A percentile compares a stretch with the other conserved stretches of the same genome.
These are phyloP conservation scores for Nepenthes alata DNA, from an alignment of 179 eudicot genomes.

Conservation along the genomic window DNA sequence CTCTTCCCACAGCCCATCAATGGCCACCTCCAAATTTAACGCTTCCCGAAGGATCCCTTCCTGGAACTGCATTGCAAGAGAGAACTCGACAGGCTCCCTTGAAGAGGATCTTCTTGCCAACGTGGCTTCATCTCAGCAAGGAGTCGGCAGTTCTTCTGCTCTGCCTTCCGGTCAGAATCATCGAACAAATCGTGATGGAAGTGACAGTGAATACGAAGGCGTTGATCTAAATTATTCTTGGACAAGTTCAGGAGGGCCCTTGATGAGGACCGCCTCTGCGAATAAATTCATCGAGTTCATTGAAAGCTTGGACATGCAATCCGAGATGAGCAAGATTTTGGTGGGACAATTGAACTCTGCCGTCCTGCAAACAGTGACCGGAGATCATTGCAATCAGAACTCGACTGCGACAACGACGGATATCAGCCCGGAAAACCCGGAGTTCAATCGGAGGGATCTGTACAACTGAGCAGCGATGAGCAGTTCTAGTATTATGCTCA, in stretches of 20 bases:
- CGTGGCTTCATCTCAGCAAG: slow-evolving; percentile 42
- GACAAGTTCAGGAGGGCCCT: slow-evolving; percentile 93
- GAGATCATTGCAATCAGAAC: slow-evolving; percentile 22
- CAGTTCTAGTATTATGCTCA: slow-evolving; percentile 42
- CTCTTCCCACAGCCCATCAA: slow-evolving; percentile 32
- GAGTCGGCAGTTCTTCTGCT: slow-evolving; percentile 12
- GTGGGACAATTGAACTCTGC: slow-evolving; percentile 22
- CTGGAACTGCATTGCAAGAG: slow-evolving; percentile 89
- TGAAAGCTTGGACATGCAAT: slow-evolving; percentile 52
- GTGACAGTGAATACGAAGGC: slow-evolving; percentile 74
- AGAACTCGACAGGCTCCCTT: slow-evolving; percentile 85
- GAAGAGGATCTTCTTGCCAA: slow-evolving; percentile 71
- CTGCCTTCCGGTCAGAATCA: slow-evolving; percentile 24
- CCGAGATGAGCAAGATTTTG: slow-evolving; percentile 24
- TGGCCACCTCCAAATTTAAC: slow-evolving; percentile 28
- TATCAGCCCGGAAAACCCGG: slow-evolving; percentile 33
- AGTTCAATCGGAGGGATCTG: slow-evolving; percentile 33
- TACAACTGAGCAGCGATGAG: slow-evolving; percentile 16
- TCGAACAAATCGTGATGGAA: slow-evolving; percentile 34
- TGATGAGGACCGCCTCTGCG: slow-evolving; percentile 88
- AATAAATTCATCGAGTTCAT: slow-evolving; percentile 57
- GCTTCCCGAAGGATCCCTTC: slow-evolving; percentile 86
- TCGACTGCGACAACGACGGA: slow-evolving; percentile 40
- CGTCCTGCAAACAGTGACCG: slow-evolving; percentile 20
- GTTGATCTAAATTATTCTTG: slow-evolving; percentile 45